Conservation (phyloP, 2,329 filamentous ascomycete species). For the Teratosphaeriaceae sp. region DNA sequence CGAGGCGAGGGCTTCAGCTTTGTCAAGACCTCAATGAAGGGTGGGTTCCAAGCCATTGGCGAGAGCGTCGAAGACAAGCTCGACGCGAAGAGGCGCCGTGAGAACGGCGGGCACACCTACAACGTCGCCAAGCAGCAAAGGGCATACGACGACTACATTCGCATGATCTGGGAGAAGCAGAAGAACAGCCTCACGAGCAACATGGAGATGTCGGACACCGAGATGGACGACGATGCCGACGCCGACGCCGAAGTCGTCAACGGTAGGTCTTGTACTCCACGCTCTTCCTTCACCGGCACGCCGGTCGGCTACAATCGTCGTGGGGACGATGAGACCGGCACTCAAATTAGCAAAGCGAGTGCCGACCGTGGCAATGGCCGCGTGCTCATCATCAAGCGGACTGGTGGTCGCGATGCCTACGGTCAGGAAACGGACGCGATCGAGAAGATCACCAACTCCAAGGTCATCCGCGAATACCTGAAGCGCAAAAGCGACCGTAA, state of each 20-base stretch:
- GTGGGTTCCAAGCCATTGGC: constrained; percentile 84
- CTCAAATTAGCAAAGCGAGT: constrained; percentile 44
- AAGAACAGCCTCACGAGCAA: constrained; percentile 68
- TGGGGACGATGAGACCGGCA: constrained; percentile 70
- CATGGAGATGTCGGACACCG: constrained; percentile 67
- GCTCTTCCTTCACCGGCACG: constrained; percentile 56
- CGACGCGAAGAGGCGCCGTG: constrained; percentile 64
- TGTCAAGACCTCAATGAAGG: constrained; percentile 98
- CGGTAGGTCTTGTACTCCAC: constrained; percentile 51
- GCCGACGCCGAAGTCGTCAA: constrained; percentile 34
- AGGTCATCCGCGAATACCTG: constrained; percentile 83
- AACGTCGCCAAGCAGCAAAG: constrained; percentile 93
- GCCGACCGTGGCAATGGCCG: constrained; percentile 46
- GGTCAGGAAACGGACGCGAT: constrained; percentile 43
- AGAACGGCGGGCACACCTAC: constrained; percentile 83
- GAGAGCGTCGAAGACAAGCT: constrained; percentile 84
- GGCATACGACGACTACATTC: constrained; percentile 86
- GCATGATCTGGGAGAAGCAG: constrained; percentile 87
- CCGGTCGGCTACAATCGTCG: constrained; percentile 43
- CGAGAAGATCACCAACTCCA: constrained; percentile 51
- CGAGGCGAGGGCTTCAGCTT: constrained; percentile 94
- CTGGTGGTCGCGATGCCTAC: constrained; percentile 51
- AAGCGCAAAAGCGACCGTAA: constrained; percentile 67
- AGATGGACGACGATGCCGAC: constrained; percentile 55
- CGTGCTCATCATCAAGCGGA: constrained; percentile 66